Base-by-base conservation (phyloP, 257 asterid species). In the Perilla frutescens region DNA sequence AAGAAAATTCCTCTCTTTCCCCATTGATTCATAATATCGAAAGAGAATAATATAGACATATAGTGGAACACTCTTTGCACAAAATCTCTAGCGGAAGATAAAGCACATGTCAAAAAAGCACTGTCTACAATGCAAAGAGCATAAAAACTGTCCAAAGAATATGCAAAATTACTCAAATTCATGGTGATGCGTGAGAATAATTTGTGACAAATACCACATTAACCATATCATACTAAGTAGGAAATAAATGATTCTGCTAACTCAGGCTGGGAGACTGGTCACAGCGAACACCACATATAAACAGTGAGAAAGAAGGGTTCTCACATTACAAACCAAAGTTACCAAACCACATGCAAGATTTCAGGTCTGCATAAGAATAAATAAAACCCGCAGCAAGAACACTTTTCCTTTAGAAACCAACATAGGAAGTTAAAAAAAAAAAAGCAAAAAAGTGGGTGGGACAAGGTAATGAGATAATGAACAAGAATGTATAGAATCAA, bases 401-500 rank as follows among this genome's bases (percentile, higher is more conserved):
- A 1, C 54, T 37, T 62, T 41, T 64, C 65, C 48, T 20, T 20
- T 20, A 20, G 26, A 20, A 74, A 66, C 65, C 57, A 70, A 66
- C 44, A 57, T 56, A 69, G 67, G 37, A 66, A 26, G 49, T 20
- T 20, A 20, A 20, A 20, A 20, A n/a, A n/a, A 32, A 4, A 60
- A 59, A 51, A 20, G 26, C 26, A 20, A 32, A 76, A 62, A 36
- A 39, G 39, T 41, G 66, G 36, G 39, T 41, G 66, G 36, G 7
- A 59, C 14, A 14, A 57, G 44, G 44, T 29, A 53, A 66, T 29
- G 71, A 58, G 55, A 68, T 36, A 37, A 40, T 11, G 31, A 72
- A 61, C 57, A 61, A 68, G 44, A 62, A 65, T 75, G 31, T 68
- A 54, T 70, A 48, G 51, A 70, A 69, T 60, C 32, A 44, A 64